phyloP scores from a whole-genome alignment of 1,284 basidiomycete genomes.

The Ceratobasidium sp. region DNA sequence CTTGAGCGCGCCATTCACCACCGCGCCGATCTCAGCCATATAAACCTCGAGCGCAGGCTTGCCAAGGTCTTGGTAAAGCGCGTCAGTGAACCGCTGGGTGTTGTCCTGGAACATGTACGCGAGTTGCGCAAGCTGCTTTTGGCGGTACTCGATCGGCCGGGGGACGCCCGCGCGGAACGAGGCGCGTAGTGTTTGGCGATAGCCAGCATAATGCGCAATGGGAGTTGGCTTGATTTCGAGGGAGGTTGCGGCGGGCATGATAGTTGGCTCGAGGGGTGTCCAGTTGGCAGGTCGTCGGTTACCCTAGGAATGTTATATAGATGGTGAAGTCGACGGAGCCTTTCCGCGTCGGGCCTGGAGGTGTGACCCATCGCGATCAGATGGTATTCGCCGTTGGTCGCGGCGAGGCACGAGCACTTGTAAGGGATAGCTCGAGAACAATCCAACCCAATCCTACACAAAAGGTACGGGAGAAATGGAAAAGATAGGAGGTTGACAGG shows the following conservation, averaged over 20 bases:
- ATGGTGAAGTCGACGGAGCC: background rate
- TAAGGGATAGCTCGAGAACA: constrained; percentile 20
- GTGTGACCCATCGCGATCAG: background rate
- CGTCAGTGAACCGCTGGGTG: constrained; percentile 61
- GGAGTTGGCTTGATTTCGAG: constrained; percentile 32
- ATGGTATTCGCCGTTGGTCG: background rate
- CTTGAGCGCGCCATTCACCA: constrained; percentile 62
- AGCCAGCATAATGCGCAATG: constrained; percentile 37
- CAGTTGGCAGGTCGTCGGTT: background rate
- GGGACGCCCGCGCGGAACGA: constrained; percentile 68
- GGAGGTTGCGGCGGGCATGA: constrained; percentile 20
- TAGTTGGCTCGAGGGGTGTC: background rate
- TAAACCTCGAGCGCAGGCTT: constrained; percentile 63
- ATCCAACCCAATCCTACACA: constrained; percentile 6
- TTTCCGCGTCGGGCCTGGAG: background rate
- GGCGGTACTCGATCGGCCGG: constrained; percentile 66
- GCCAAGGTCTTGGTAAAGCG: constrained; percentile 67
- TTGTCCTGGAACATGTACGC: constrained; percentile 74
- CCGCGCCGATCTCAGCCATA: constrained; percentile 58
- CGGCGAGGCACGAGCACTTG: background rate
- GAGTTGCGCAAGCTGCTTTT: constrained; percentile 73
- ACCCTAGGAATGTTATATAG: constrained; percentile 11
- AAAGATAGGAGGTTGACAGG: background rate
- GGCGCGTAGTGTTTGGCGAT: constrained; percentile 56
- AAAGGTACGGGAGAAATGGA: constrained; percentile 23